These are phyloP conservation scores for Cicer judaicum DNA, from an alignment of 306 rosid species.

Conservation along the genomic window DNA sequence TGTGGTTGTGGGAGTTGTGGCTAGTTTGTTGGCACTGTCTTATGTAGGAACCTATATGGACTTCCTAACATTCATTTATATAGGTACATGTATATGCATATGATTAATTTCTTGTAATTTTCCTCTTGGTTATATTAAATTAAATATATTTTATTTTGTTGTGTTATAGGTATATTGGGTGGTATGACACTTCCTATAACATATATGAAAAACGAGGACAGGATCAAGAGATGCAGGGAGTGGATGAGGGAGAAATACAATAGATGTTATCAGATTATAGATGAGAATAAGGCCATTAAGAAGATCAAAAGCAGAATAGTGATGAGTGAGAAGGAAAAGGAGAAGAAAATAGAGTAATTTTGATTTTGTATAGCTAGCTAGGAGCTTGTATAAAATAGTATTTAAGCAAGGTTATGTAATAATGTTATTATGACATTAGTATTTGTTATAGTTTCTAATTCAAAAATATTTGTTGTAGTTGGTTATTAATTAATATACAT, in stretches of 20 bases:
- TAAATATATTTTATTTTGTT: neutral
- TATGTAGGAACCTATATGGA: constrained; percentile 50
- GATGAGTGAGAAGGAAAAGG: constrained; percentile 7
- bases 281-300: constrained; percentile 57
- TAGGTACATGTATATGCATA: constrained; percentile 46
- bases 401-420: neutral
- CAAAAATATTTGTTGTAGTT: neutral
- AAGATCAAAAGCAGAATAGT: constrained; percentile 48
- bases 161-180: constrained; percentile 47
- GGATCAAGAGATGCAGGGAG: constrained; percentile 48
- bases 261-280: constrained; percentile 51
- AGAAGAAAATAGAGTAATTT: constrained; percentile 54
- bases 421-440: too few relatives aligned
- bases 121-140: neutral
- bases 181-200: constrained; percentile 57
- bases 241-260: constrained; percentile 50
- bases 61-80: constrained; percentile 54
- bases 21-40: constrained; percentile 57
- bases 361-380: neutral
- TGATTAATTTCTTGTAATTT: neutral
- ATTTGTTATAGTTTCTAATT: neutral
- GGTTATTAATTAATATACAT: neutral
- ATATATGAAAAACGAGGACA: constrained; percentile 55
- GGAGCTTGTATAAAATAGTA: neutral
- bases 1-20: constrained; percentile 47